A percentile compares a stretch with the other conserved stretches of the same genome.
Conservation (phyloP, 208 protist species). For the Polymyxa betae region DNA sequence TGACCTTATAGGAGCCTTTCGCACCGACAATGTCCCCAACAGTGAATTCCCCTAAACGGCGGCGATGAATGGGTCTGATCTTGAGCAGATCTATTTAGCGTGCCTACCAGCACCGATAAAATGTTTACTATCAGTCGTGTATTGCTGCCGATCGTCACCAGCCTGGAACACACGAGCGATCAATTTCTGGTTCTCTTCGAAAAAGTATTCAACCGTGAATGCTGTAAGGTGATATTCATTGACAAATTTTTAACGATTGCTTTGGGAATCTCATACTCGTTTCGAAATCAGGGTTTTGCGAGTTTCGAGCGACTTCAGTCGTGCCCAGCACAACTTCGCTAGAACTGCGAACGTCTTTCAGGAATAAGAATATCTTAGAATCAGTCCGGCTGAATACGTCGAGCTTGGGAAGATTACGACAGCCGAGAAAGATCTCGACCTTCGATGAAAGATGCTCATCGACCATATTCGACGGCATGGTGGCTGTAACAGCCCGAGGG, state of each 20-base stretch:
- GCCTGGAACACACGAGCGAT: neutral
- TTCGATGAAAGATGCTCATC: neutral
- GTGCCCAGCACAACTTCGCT: neutral
- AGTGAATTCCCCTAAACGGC: neutral
- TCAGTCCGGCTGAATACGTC: neutral
- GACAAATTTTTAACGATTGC: too few relatives aligned
- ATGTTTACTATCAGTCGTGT: neutral
- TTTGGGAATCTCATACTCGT: neutral
- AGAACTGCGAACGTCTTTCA: neutral
- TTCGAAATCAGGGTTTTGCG: neutral
- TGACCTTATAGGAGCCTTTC: neutral
- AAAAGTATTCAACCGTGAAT: neutral
- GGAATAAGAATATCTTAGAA: neutral
- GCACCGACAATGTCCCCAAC: neutral
- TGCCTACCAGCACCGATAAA: neutral
- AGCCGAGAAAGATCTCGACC: neutral
- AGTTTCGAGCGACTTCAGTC: neutral
- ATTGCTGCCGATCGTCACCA: neutral
- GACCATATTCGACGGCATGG: neutral
- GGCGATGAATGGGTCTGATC: too few relatives aligned
- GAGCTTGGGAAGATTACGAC: neutral
- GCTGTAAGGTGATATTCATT: neutral
- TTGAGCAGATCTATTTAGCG: too few relatives aligned
- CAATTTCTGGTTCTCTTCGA: slow-evolving; percentile 10
- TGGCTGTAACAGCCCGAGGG: too few relatives aligned